These are phyloP conservation scores for Candida sonorensis DNA, from an alignment of 805 yeast genomes.

Conservation along the genomic window DNA sequence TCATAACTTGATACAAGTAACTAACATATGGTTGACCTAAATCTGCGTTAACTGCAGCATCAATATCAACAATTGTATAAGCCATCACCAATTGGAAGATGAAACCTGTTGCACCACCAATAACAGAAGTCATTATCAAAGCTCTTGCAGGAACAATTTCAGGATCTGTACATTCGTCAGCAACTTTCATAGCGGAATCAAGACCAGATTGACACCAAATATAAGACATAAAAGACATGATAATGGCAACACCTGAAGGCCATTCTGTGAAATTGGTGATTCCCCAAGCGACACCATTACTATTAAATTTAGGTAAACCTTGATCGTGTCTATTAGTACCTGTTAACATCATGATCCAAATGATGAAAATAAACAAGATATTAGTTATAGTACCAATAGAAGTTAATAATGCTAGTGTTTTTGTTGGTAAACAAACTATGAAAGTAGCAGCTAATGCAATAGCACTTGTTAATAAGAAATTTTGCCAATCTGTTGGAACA, in stretches of 20 bases:
- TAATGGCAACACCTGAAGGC: constrained; percentile 51
- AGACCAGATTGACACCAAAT: constrained; percentile 70
- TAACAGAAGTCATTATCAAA: constrained; percentile 46
- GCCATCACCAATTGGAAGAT: constrained; percentile 52
- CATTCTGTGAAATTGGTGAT: constrained; percentile 50
- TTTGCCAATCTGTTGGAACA: constrained; percentile 39
- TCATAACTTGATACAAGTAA: constrained; percentile 42
- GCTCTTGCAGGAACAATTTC: constrained; percentile 59
- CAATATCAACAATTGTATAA: constrained; percentile 49
- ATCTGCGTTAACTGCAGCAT: constrained; percentile 38
- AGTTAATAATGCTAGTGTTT: constrained; percentile 46
- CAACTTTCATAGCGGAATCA: constrained; percentile 65
- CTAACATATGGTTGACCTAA: constrained; percentile 57
- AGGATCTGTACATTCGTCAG: constrained; percentile 64
- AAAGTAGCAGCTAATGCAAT: constrained; percentile 40
- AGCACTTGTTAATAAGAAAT: constrained; percentile 43
- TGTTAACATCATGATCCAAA: constrained; percentile 46
- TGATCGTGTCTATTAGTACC: constrained; percentile 33
- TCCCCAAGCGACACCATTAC: constrained; percentile 43
- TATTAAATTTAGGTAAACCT: constrained; percentile 40
- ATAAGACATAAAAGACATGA: constrained; percentile 50
- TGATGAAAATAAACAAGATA: constrained; percentile 41
- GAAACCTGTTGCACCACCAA: constrained; percentile 52
- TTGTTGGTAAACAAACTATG: constrained; percentile 47
- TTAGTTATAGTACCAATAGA: constrained; percentile 42